These are phyloP conservation scores for Massarina eburnea DNA, from an alignment of 2,329 filamentous ascomycete species.

Conservation along the genomic window DNA sequence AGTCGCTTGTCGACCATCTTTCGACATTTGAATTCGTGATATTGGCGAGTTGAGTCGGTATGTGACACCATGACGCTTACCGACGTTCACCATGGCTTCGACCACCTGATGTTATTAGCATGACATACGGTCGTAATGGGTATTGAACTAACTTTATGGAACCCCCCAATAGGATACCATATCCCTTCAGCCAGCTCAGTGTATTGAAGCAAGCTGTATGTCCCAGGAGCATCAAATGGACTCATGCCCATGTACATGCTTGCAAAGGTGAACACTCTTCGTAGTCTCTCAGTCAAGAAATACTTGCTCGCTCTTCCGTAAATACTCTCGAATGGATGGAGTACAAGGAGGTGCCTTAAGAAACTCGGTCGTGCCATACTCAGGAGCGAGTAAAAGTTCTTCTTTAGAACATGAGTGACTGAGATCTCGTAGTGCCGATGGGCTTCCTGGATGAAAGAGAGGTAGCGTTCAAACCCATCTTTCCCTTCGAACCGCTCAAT, in stretches of 20 bases:
- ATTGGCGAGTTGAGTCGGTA: conserved; percentile 65
- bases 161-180: conserved; percentile 73
- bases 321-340: conserved; percentile 73
- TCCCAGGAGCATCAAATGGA: conserved; percentile 73
- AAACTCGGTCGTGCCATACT: conserved; percentile 63
- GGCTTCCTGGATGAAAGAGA: conserved; percentile 66
- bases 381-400: conserved; percentile 65
- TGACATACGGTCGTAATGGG: not conserved
- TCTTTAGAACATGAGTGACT: conserved; percentile 65
- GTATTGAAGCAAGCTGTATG: conserved; percentile 73
- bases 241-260: conserved; percentile 86
- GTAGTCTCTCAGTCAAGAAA: conserved; percentile 68
- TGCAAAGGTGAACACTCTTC: conserved; percentile 73
- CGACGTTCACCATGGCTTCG: conserved; percentile 64
- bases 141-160: conserved; percentile 57
- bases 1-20: conserved; percentile 55
- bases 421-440: conserved; percentile 71
- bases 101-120: conserved; percentile 46
- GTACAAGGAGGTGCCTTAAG: conserved; percentile 57
- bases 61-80: conserved; percentile 62
- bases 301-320: conserved; percentile 67
- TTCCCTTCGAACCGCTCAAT: conserved; percentile 74
- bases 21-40: conserved; percentile 54
- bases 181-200: conserved; percentile 76
- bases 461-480: conserved; percentile 69